These are phyloP conservation scores for Phytophthora pistaciae DNA, from an alignment of 352 stramenopile genomes.

Conservation along the genomic window DNA sequence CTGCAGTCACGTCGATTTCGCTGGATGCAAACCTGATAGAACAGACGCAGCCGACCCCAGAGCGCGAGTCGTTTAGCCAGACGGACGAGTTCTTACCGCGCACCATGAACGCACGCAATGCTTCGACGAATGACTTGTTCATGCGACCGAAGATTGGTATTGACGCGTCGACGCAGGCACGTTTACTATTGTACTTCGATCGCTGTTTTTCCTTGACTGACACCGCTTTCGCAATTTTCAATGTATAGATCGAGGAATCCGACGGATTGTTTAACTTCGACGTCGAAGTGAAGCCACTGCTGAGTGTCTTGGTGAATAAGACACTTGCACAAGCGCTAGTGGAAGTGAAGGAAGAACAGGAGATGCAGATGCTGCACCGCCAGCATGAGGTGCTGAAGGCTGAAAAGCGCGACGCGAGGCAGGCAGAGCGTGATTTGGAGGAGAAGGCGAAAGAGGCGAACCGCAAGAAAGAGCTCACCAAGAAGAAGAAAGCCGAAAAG, in stretches of 20 bases:
- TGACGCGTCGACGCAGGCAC: constrained; percentile 75
- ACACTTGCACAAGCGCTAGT: constrained; percentile 80
- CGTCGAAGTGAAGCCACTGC: constrained; percentile 73
- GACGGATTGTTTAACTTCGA: constrained; percentile 88
- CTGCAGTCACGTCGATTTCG: constrained; percentile 60
- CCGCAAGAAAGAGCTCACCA: constrained; percentile 57
- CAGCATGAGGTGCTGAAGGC: constrained; percentile 52
- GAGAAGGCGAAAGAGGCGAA: constrained; percentile 59
- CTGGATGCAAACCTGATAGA: constrained; percentile 77
- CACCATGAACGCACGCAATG: constrained; percentile 41
- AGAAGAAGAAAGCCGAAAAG: constrained; percentile 53
- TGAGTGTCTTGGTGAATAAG: constrained; percentile 85
- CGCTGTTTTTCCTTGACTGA: not conserved
- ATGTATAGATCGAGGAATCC: constrained; percentile 68
- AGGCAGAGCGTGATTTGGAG: constrained; percentile 59
- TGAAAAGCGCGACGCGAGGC: constrained; percentile 52
- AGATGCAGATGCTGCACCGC: constrained; percentile 58
- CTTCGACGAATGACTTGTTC: constrained; percentile 58
- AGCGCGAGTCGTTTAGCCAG: constrained; percentile 66
- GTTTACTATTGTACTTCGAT: not conserved
- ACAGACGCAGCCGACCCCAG: constrained; percentile 37
- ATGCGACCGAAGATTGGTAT: constrained; percentile 77
- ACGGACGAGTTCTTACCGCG: constrained; percentile 73
- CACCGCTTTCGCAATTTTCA: not conserved
- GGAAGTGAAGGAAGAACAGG: constrained; percentile 82